Base-by-base conservation (phyloP, 2,329 filamentous ascomycete species). In the Escovopsis sp. region DNA sequence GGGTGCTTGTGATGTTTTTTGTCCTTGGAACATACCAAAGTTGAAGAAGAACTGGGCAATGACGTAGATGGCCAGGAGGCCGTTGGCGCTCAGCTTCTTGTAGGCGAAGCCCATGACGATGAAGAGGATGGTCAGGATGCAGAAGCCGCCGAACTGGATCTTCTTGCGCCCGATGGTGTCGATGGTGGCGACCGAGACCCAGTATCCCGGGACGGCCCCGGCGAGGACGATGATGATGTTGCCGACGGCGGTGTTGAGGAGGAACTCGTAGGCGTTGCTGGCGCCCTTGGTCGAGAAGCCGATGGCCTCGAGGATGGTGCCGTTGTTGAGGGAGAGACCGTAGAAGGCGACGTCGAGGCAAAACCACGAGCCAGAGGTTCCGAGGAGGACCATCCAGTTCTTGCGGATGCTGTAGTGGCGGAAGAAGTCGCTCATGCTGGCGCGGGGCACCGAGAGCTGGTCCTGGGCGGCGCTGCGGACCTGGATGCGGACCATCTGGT, bases 291-390 rank as follows among this genome's bases (percentile, higher is more conserved):
- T 56, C 18, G 77, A 77, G 63, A 79, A 89, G 40, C 83, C 84
- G 53, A 88, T 87, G 4, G 75, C 73, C 26, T 65, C 59, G 23
- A 88, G 72, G 48, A 88, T 85, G 45, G 76, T 73, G 23, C 78
- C 75, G 60, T 85, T 87, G 62, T 87, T 88, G 40, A 89, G 68
- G 32, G 80, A 80, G 19, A 88, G 72, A 42, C 78, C 77, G 51
- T 81, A 82, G 57, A 75, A 76, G 28, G 74, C 73, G 45, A 69
- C 60, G 47, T 67, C 67, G 42, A 85, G 77, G 62, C 83, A 74
- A 61, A 88, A 89, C 85, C 85, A 93, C 3, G 85, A 89, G 35
- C 81, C 80, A 11, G 84, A 82, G 11, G 84, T 89, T n/a, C 83
- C 83, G 36, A 86, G 66, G 0, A 86, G 73, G 12, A 87, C 70